These are phyloP conservation scores for Pyrenula massariospora DNA, from an alignment of 495 filamentous ascomycete species.

Conservation along the genomic window DNA sequence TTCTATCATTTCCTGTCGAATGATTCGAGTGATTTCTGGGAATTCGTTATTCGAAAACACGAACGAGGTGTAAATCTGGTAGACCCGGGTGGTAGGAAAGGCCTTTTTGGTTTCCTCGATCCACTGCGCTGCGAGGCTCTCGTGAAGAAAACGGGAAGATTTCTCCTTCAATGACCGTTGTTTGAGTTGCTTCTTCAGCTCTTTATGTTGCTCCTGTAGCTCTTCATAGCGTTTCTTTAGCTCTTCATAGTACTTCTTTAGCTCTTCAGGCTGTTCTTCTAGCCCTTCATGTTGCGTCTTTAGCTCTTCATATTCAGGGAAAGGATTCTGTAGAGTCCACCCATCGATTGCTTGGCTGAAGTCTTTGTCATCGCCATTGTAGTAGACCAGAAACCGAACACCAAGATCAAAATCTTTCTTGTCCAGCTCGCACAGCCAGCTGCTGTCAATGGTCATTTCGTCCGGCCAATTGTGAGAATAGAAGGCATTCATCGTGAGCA, in stretches of 20 bases:
- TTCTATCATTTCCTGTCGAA: too few species aligned
- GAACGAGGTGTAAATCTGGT: slow-evolving; percentile 11
- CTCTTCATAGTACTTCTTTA: too few species aligned
- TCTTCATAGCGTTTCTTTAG: too few species aligned
- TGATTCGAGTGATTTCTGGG: too few species aligned
- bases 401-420: background rate
- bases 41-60: too few species aligned
- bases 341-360: too few species aligned
- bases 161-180: slow-evolving; percentile 9
- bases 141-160: slow-evolving; percentile 17
- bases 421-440: slow-evolving; percentile 15
- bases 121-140: slow-evolving; percentile 19
- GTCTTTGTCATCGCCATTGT: slow-evolving; percentile 6
- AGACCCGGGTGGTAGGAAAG: slow-evolving; percentile 7
- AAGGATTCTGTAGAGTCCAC: too few species aligned
- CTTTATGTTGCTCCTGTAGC: background rate
- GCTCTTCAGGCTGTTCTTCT: too few species aligned
- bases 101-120: slow-evolving; percentile 12
- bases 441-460: slow-evolving; percentile 14
- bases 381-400: slow-evolving; percentile 5
- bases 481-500: slow-evolving; percentile 9
- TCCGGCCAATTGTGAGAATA: slow-evolving; percentile 7
- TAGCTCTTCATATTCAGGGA: slow-evolving; percentile 7
- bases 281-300: slow-evolving; percentile 8
- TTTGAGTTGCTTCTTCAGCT: slow-evolving; percentile 9